Percentiles rank a stretch among this genome's conserved stretches.
These are phyloP conservation scores for Picochlorum sp. DNA, from an alignment of 139 green algal genomes.

Conservation along the genomic window DNA sequence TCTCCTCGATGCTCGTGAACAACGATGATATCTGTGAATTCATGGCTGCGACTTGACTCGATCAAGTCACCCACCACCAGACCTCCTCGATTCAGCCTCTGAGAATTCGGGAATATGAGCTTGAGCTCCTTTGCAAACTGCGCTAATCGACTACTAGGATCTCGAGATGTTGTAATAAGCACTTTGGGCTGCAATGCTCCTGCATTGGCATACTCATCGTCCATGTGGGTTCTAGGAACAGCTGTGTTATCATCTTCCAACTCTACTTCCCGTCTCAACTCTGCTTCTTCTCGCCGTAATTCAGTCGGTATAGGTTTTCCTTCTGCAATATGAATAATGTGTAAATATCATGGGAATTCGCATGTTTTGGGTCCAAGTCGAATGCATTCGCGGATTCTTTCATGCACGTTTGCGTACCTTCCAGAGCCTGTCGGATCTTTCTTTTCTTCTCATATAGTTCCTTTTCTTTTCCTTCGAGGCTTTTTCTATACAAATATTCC, in stretches of 20 bases:
- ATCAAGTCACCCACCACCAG: conserved; percentile 79
- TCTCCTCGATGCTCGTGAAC: conserved; percentile 96
- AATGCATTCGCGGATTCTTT: too few species aligned
- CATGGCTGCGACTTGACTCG: conserved; percentile 71
- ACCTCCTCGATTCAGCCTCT: conserved; percentile 85
- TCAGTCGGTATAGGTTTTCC: conserved; percentile 96
- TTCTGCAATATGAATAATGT: conserved; percentile 49
- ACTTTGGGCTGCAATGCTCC: conserved; percentile 82
- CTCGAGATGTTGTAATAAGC: conserved; percentile 87
- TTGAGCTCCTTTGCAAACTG: conserved; percentile 98
- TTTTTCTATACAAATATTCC: conserved; percentile 62
- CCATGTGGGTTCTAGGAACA: conserved; percentile 72
- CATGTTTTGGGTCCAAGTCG: too few species aligned
- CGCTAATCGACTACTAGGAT: conserved; percentile 78
- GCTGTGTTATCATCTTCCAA: conserved; percentile 97
- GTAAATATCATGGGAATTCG: too few species aligned
- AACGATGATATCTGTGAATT: conserved; percentile 94
- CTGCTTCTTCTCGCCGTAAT: conserved; percentile 65
- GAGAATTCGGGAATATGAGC: conserved; percentile 84
- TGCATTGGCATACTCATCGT: conserved; percentile 95
- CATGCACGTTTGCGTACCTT: conserved; percentile 46
- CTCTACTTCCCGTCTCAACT: conserved; percentile 72
- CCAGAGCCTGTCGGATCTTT: conserved; percentile 72
- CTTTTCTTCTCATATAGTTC: conserved; percentile 84
- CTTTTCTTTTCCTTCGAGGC: conserved; percentile 12